Evolutionary conservation across 768 basidiomycete species (phyloP), one percentile per base, ranked within the genome.

Genomic region (Russula olivacea): DNA sequence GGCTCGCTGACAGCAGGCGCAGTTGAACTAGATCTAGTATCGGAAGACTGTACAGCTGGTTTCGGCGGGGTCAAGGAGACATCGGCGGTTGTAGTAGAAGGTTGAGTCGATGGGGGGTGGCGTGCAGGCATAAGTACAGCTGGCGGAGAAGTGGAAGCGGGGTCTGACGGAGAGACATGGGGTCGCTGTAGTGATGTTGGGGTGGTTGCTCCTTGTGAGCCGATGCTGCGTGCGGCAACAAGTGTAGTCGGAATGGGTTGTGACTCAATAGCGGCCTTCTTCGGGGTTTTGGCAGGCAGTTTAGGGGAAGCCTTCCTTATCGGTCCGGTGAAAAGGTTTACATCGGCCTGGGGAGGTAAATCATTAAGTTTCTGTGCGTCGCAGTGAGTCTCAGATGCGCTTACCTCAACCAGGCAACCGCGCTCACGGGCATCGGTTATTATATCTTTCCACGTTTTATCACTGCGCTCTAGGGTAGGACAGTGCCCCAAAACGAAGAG

Each of bases 401-500:
- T n/a, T 70, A 93, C 93, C 66, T 88, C 82, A 10, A 85, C 72
- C 28, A 95, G 72, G 40, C 83, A 76, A 11, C 79, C 78, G 58
- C 93, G 80, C 14, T 80, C 75, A 59, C 85, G 78, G 8, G 95
- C 92, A 71, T 98, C 88, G 21, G 76, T 72, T 28, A 97, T 80
- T 51, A 97, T 94, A 32, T 78, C 76, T 61, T 78, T 80, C 95
- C 95, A 98, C 14, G 78, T 84, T 19, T 79, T 76, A 68, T 95
- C 87, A 66, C 93, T 92, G 58, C 94, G 79, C 72, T 94, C 89
- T 6, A 99, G 80, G 1, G 95, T 98, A 8, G 91, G 77, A 14
- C 87, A 88, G 73, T 98, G 87, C 8, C 97, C 97, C 34, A 99
- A 80, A 59, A 99, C 86, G 73, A 94, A 99, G 2, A 99, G 76